These are phyloP conservation scores for Kwoniella shivajii DNA, from an alignment of 1,284 basidiomycete species.

Conservation along the genomic window DNA sequence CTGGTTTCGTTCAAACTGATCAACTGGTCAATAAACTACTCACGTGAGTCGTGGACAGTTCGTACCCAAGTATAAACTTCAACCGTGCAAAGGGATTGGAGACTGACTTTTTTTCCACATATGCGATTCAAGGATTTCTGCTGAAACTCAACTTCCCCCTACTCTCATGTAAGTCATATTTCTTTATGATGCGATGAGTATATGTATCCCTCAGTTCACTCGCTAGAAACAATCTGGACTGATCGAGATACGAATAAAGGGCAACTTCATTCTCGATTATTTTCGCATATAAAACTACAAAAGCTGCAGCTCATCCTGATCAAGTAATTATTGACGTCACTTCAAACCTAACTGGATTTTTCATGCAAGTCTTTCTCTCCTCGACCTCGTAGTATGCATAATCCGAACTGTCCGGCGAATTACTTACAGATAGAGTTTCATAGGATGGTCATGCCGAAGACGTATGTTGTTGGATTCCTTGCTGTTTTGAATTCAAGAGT, in stretches of 20 bases:
- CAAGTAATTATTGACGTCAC: constrained; percentile 10
- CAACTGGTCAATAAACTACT: constrained; percentile 4
- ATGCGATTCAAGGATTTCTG: not conserved
- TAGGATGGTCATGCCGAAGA: constrained; percentile 13
- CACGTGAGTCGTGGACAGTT: not conserved
- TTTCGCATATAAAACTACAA: constrained; percentile 9
- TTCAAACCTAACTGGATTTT: constrained; percentile 7
- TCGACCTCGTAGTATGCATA: too few species aligned
- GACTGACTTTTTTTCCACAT: not conserved
- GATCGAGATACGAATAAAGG: not conserved
- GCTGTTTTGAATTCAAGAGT: constrained; percentile 10
- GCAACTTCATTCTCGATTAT: constrained; percentile 5
- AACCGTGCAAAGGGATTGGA: not conserved
- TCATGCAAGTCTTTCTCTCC: constrained; percentile 4
- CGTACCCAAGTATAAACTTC: too few species aligned
- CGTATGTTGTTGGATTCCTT: constrained; percentile 10
- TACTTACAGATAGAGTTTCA: too few species aligned
- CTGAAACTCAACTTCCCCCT: constrained; percentile 9
- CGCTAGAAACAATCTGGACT: not conserved
- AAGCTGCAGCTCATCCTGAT: constrained; percentile 4
- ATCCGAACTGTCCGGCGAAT: too few species aligned
- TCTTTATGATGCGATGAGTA: not conserved
- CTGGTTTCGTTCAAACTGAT: constrained; percentile 4
- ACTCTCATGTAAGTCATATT: constrained; percentile 3
- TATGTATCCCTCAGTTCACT: not conserved